These are phyloP conservation scores for Boletus subparvulus DNA, from an alignment of 768 basidiomycete genomes.

Conservation along the genomic window DNA sequence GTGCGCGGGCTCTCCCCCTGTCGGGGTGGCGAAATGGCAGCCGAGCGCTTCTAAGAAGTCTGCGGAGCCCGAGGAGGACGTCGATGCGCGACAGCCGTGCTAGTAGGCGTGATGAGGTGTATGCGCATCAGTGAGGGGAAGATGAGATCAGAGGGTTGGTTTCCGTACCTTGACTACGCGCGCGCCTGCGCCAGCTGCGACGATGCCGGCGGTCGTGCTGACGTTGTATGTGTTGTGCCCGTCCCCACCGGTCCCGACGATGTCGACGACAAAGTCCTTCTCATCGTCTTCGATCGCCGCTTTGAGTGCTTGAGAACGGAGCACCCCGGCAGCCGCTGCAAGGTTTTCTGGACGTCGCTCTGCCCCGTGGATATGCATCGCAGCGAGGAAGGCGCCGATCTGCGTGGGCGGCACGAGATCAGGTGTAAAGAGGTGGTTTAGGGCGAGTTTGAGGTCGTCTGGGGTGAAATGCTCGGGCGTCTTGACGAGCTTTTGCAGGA, in stretches of 20 bases:
- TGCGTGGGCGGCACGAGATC: conserved; percentile 66
- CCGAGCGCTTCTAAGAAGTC: conserved; percentile 86
- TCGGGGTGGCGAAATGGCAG: conserved; percentile 69
- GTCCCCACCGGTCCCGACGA: conserved; percentile 65
- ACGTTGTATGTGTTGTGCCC: conserved; percentile 97
- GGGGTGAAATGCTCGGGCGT: conserved; percentile 81
- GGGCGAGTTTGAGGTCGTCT: conserved; percentile 67
- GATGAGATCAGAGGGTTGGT: background rate
- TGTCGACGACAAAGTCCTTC: conserved; percentile 65
- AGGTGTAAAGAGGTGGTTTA: conserved; percentile 73
- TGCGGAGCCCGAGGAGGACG: conserved; percentile 91
- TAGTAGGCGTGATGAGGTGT: conserved; percentile 30
- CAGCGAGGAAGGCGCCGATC: conserved; percentile 87
- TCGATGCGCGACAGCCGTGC: conserved; percentile 91
- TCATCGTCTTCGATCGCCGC: conserved; percentile 58
- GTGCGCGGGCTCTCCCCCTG: conserved; percentile 38
- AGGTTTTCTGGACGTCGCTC: conserved; percentile 77
- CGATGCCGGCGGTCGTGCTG: conserved; percentile 89
- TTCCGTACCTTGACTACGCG: conserved; percentile 80
- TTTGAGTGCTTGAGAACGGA: conserved; percentile 66
- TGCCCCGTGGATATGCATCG: conserved; percentile 74
- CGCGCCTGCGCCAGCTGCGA: conserved; percentile 92
- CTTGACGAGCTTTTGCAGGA: conserved; percentile 76
- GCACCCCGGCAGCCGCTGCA: conserved; percentile 72
- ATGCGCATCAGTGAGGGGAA: background rate